These are phyloP conservation scores for Limnanthes douglasii DNA, from an alignment of 345 rosid genomes.

Conservation along the genomic window DNA sequence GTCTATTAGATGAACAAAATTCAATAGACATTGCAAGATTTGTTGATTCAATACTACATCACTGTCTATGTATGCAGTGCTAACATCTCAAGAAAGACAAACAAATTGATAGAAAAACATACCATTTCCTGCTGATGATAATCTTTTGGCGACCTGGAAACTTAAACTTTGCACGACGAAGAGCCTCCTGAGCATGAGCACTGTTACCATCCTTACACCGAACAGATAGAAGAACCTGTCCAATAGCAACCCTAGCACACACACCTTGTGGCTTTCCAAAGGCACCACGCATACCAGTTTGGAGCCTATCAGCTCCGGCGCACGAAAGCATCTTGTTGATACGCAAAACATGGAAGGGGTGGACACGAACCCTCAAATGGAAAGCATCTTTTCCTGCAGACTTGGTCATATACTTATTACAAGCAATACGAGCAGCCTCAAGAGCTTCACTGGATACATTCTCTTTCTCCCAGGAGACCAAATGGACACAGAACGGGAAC, in stretches of 20 bases:
- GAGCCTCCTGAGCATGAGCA: conserved; percentile 43
- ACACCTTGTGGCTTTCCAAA: conserved; percentile 44
- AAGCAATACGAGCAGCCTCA: conserved; percentile 58
- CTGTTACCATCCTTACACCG: conserved; percentile 42
- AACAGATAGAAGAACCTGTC: conserved; percentile 44
- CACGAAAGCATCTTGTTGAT: conserved; percentile 67
- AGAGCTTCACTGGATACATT: conserved; percentile 51
- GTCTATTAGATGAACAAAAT: too few relatives aligned
- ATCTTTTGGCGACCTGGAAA: conserved; percentile 52
- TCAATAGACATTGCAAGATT: too few relatives aligned
- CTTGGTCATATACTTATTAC: conserved; percentile 49
- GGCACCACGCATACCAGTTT: conserved; percentile 52
- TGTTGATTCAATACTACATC: too few relatives aligned
- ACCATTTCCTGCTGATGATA: conserved; percentile 53
- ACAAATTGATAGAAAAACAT: too few relatives aligned
- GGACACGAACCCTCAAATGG: conserved; percentile 43
- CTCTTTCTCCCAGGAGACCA: conserved; percentile 62
- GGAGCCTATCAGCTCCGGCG: conserved; percentile 60
- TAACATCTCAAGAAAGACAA: too few relatives aligned
- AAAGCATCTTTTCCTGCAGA: conserved; percentile 51
- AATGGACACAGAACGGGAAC: conserved; percentile 50
- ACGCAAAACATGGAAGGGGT: conserved; percentile 40
- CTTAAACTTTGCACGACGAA: conserved; percentile 45
- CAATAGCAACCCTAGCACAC: conserved; percentile 38
- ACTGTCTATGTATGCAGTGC: too few relatives aligned